A percentile compares a stretch with the other conserved stretches of the same genome.
Conservation (phyloP, 768 basidiomycete genomes). For the Collybiopsis luxurians region DNA sequence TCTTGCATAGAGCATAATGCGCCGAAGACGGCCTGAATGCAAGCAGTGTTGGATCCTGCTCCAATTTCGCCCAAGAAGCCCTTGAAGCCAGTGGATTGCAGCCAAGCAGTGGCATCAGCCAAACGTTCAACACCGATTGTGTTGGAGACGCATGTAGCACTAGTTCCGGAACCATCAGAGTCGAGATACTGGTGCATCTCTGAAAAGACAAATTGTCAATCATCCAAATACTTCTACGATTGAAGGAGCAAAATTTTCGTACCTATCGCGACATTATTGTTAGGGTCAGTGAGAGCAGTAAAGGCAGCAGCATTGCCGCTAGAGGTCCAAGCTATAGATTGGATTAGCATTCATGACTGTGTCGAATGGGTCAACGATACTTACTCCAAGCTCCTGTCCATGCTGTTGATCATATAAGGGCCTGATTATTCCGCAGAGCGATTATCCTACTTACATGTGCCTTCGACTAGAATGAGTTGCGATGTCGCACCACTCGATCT, state of each 20-base stretch:
- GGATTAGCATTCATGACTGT: neutral
- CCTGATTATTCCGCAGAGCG: neutral
- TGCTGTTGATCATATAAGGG: conserved; percentile 33
- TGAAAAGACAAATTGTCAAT: conserved; percentile 15
- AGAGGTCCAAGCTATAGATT: conserved; percentile 44
- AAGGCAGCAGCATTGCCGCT: conserved; percentile 58
- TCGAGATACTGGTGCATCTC: conserved; percentile 76
- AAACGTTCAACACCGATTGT: conserved; percentile 61
- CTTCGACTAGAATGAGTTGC: conserved; percentile 48
- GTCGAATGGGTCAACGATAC: conserved; percentile 8
- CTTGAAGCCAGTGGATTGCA: conserved; percentile 55
- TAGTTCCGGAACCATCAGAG: conserved; percentile 59
- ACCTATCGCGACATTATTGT: conserved; percentile 62
- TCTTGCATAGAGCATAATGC: conserved; percentile 60
- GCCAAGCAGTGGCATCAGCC: conserved; percentile 54
- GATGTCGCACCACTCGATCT: conserved; percentile 60
- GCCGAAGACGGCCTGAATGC: conserved; percentile 45
- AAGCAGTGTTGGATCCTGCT: conserved; percentile 38
- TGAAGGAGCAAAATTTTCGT: conserved; percentile 12
- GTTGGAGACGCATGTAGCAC: conserved; percentile 48
- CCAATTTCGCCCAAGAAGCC: conserved; percentile 67
- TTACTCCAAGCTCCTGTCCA: conserved; percentile 62
- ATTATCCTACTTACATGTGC: conserved; percentile 29
- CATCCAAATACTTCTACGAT: neutral
- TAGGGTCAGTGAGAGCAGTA: conserved; percentile 51